Evolutionary conservation across 768 basidiomycete species (phyloP), one percentile per base, ranked within the genome.

Genomic region (Mycena maculata): DNA sequence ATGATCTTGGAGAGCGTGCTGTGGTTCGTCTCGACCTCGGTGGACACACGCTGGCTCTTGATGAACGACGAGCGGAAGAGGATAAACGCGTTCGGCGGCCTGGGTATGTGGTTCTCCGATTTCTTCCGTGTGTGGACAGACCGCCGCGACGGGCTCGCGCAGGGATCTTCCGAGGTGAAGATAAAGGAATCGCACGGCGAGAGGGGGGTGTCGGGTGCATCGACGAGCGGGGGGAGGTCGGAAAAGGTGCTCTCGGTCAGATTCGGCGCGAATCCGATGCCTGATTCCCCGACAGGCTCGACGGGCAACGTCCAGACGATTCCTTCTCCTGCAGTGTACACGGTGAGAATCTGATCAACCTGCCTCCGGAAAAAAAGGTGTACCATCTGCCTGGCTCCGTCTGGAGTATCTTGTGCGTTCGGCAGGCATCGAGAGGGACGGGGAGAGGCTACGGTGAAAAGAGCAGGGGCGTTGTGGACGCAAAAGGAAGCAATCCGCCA

Each of bases 1-100:
- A 87, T 86, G 74, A 88, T 88, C 84, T 87, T 88, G 15, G 86
- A 87, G 23, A 88, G 76, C 18, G 87, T 88, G 73, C 85, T 85
- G 77, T 88, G 87, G 73, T 87, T 88, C 45, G 86, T 87, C 78
- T 88, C 87, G 60, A 88, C 83, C 52, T 82, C 84, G 20, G 85
- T 83, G 22, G 86, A 84, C 68, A 88, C 85, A 65, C 86, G 84
- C 71, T 88, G 84, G 69, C 78, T 83, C 79, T 87, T 87, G 73
- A 88, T 86, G 76, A 88, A 88, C 12, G 85, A 83, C 0, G 86
- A 86, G 69, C 87, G 86, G 78, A 88, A 88, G 71, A 88, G 81
- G 68, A 88, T 88, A 77, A 88, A 88, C 33, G 87, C 88, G 66
- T 88, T 88, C 6, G 87, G 86, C 4, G 88, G 87, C 33, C 87